phyloP scores from a whole-genome alignment of 345 rosid species.

The Microcos paniculata region DNA sequence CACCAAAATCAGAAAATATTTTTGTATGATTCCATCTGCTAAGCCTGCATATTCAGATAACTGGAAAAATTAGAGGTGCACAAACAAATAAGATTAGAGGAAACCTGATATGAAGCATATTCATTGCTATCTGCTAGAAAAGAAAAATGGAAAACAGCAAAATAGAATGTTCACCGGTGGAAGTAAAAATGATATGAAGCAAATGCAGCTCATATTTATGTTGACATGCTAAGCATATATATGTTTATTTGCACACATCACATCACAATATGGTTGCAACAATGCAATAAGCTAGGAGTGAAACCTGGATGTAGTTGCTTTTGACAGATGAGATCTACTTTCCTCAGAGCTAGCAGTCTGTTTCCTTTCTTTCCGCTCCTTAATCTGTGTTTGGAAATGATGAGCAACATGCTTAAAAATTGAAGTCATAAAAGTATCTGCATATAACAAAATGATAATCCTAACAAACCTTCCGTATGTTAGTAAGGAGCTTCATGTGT shows the following conservation, averaged over 20 bases:
- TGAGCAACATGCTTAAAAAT: slow-evolving; percentile 3
- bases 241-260: not conserved
- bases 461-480: slow-evolving; percentile 79
- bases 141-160: not conserved
- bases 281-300: not conserved
- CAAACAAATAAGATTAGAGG: not conserved
- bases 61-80: not conserved
- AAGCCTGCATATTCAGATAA: slow-evolving; percentile 41
- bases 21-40: slow-evolving; percentile 96
- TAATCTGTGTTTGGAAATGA: slow-evolving; percentile 50
- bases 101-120: not conserved
- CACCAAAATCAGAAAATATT: slow-evolving; percentile 82
- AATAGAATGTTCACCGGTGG: slow-evolving; percentile 22
- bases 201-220: too few species aligned
- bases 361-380: slow-evolving; percentile 76
- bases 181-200: not conserved
- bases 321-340: slow-evolving; percentile 62
- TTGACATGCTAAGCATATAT: not conserved
- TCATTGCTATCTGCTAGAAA: not conserved
- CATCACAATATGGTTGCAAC: not conserved
- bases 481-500: slow-evolving; percentile 92
- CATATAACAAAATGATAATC: not conserved
- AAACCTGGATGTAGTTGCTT: slow-evolving; percentile 82
- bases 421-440: slow-evolving; percentile 10
- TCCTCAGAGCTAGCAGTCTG: slow-evolving; percentile 58